phyloP scores from a whole-genome alignment of 164 flowering plant species.

The Nelumbo lutea region DNA sequence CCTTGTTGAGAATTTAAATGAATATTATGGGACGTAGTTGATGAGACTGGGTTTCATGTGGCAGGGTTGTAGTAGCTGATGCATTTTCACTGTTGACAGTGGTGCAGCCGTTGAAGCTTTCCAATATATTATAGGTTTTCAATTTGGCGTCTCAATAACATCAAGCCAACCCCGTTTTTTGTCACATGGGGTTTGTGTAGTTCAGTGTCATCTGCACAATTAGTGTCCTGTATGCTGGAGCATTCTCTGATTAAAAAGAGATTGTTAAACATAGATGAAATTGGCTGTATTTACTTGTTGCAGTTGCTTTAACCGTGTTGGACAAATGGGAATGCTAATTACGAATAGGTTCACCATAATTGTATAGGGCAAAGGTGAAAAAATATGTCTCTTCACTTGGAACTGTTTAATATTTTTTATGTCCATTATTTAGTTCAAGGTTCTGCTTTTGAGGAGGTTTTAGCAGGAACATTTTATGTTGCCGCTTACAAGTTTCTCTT shows the following conservation, averaged over 20 bases:
- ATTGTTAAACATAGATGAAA: not conserved
- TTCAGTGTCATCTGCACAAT: constrained; percentile 16
- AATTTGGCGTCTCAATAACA: constrained; percentile 21
- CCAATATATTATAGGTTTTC: not conserved
- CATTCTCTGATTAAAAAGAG: constrained; percentile 19
- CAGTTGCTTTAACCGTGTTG: constrained; percentile 1
- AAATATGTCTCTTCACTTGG: not conserved
- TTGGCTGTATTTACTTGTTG: constrained; percentile 11
- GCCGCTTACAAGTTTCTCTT: not conserved
- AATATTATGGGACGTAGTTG: constrained; percentile 39
- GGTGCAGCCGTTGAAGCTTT: constrained; percentile 7
- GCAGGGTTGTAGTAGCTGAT: constrained; percentile 7
- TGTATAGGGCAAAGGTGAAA: constrained; percentile 15
- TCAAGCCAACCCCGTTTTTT: constrained; percentile 18
- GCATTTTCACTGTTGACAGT: constrained; percentile 10
- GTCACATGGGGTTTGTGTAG: constrained; percentile 22
- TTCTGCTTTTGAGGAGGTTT: too few relatives aligned
- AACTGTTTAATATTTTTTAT: not conserved
- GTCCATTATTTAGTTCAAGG: constrained; percentile 1
- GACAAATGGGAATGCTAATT: constrained; percentile 7
- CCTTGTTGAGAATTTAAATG: constrained; percentile 45
- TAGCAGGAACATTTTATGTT: not conserved
- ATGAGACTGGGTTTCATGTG: constrained; percentile 3
- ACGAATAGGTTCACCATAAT: constrained; percentile 10
- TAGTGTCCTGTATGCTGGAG: constrained; percentile 19